These are phyloP conservation scores for Aegilops sharonensis DNA, from an alignment of 176 grass and related monocot genomes.

Conservation along the genomic window DNA sequence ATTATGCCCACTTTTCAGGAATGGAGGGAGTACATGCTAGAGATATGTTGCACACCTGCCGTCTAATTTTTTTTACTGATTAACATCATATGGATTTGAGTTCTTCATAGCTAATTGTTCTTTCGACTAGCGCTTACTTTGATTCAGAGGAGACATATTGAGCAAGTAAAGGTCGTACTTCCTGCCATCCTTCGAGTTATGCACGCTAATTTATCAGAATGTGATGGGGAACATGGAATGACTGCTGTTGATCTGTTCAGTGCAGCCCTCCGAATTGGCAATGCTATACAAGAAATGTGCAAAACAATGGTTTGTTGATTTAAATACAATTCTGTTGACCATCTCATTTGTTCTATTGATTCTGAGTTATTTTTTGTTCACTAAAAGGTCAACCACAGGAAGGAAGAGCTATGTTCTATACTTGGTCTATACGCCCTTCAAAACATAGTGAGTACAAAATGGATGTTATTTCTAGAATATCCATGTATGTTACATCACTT, in stretches of 20 bases:
- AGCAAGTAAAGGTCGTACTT: constrained; percentile 76
- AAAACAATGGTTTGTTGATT: constrained; percentile 63
- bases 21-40: neutral
- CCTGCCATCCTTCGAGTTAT: constrained; percentile 82
- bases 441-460: constrained; percentile 73
- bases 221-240: constrained; percentile 52
- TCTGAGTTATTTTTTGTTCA: constrained; percentile 30
- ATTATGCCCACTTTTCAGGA: neutral
- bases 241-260: constrained; percentile 53
- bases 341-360: constrained; percentile 25
- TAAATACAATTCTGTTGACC: neutral
- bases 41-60: constrained; percentile 32
- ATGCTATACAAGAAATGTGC: constrained; percentile 72
- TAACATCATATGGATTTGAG: neutral
- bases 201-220: constrained; percentile 29
- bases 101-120: constrained; percentile 36
- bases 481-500: constrained; percentile 12
- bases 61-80: neutral
- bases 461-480: neutral
- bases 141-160: constrained; percentile 76
- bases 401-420: constrained; percentile 63
- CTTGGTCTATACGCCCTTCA: constrained; percentile 85
- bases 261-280: constrained; percentile 55
- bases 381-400: constrained; percentile 45
- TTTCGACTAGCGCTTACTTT: constrained; percentile 54